Conservation (phyloP, 1,139 yeast genomes). For the Nematodospora anomalae region DNA sequence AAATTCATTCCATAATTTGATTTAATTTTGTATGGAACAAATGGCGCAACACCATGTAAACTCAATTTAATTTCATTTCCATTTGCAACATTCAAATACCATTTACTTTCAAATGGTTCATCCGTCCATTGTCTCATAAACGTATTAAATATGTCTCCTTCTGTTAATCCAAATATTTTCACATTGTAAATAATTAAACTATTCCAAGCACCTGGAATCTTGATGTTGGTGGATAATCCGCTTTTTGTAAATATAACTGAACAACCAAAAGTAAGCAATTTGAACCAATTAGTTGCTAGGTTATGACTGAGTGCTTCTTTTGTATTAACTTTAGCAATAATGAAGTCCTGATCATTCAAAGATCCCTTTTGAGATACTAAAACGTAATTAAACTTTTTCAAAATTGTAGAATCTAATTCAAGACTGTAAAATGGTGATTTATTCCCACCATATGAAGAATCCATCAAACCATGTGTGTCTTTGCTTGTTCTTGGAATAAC, state of each 20-base stretch:
- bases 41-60: slow-evolving; percentile 81
- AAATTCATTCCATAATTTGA: slow-evolving; percentile 33
- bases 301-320: neutral
- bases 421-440: slow-evolving; percentile 47
- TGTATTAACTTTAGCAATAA: neutral
- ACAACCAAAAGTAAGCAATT: neutral
- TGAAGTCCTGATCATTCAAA: slow-evolving; percentile 14
- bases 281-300: neutral
- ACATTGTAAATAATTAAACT: slow-evolving; percentile 58
- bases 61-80: slow-evolving; percentile 30
- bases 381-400: slow-evolving; percentile 48
- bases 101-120: slow-evolving; percentile 75
- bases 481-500: slow-evolving; percentile 48
- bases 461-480: slow-evolving; percentile 31
- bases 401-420: slow-evolving; percentile 33
- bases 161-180: slow-evolving; percentile 14
- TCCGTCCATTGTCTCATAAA: slow-evolving; percentile 64
- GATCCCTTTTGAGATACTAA: slow-evolving; percentile 34
- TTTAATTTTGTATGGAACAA: slow-evolving; percentile 51
- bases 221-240: slow-evolving; percentile 34
- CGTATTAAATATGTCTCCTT: slow-evolving; percentile 37
- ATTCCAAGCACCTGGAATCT: slow-evolving; percentile 58
- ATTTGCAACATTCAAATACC: slow-evolving; percentile 56
- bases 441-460: slow-evolving; percentile 55
- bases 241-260: neutral